Conservation (phyloP, 257 asterid species). For the Solanum lignicaule region DNA sequence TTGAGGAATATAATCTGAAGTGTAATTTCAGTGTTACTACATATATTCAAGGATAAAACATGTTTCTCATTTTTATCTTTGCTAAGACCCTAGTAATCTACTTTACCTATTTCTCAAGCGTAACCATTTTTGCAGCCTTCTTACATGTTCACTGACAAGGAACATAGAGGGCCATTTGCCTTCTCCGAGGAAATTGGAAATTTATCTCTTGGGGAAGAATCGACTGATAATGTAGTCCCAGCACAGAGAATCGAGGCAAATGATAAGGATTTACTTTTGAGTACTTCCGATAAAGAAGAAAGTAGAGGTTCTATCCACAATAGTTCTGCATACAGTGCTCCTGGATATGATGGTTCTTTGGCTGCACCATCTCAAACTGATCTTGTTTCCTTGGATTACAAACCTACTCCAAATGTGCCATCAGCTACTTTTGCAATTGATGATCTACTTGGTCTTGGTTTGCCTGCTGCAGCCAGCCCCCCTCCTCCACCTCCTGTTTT, state of each 20-base stretch:
- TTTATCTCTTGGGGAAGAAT: slow-evolving; percentile 53
- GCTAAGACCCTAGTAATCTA: neutral
- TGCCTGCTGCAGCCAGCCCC: slow-evolving; percentile 39
- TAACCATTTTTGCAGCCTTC: slow-evolving; percentile 67
- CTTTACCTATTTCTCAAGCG: neutral
- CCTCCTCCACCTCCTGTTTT: slow-evolving; percentile 47
- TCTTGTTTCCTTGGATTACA: slow-evolving; percentile 67
- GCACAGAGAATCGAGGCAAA: slow-evolving; percentile 81
- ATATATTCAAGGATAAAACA: neutral
- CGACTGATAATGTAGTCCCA: slow-evolving; percentile 38
- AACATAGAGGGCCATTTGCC: slow-evolving; percentile 91
- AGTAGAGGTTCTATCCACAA: slow-evolving; percentile 40
- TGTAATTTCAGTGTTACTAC: neutral
- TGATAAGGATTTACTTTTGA: slow-evolving; percentile 75
- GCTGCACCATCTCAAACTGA: slow-evolving; percentile 38
- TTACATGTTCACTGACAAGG: slow-evolving; percentile 96
- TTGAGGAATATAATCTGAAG: neutral
- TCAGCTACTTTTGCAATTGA: slow-evolving; percentile 62
- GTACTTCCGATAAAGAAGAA: slow-evolving; percentile 85
- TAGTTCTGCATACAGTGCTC: slow-evolving; percentile 70
- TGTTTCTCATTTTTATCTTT: neutral
- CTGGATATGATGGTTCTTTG: slow-evolving; percentile 45
- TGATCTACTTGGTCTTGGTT: slow-evolving; percentile 80
- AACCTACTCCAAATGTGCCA: slow-evolving; percentile 28
- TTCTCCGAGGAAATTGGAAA: slow-evolving; percentile 80